A percentile compares a stretch with the other conserved stretches of the same genome.
These are phyloP conservation scores for Colletotrichum lindemuthianum DNA, from an alignment of 2,329 filamentous ascomycete species.

Conservation along the genomic window DNA sequence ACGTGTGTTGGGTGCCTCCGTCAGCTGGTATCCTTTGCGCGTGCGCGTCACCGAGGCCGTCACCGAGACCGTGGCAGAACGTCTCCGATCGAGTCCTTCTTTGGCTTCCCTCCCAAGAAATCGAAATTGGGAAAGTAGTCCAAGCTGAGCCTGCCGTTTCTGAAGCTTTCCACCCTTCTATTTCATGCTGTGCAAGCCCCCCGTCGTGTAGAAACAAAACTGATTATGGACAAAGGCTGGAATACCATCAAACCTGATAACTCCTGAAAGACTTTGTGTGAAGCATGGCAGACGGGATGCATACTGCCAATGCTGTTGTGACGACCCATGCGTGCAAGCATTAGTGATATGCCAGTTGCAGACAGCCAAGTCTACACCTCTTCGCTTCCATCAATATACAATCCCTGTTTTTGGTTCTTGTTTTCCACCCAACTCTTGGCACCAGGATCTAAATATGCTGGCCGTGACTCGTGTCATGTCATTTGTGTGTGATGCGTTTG, in stretches of 20 bases:
- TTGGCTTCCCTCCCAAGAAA: conserved; percentile 1
- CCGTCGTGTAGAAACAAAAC: conserved; percentile 27
- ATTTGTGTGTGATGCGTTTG: conserved; percentile 14
- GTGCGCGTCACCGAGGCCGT: not conserved
- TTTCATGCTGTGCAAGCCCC: conserved; percentile 31
- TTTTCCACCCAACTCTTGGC: conserved; percentile 20
- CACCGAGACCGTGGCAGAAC: not conserved
- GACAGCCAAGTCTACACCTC: conserved; percentile 10
- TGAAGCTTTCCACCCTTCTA: conserved; percentile 35
- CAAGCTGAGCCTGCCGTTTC: conserved; percentile 25
- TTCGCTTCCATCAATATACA: conserved; percentile 34
- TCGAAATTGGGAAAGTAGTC: not conserved
- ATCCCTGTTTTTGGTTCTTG: conserved; percentile 23
- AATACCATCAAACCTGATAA: conserved; percentile 32
- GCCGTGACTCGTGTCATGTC: conserved; percentile 30
- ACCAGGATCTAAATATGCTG: conserved; percentile 20
- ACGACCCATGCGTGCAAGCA: conserved; percentile 23
- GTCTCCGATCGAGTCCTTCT: conserved; percentile 4
- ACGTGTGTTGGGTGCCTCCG: conserved; percentile 8
- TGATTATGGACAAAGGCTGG: conserved; percentile 35
- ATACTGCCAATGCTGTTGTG: conserved; percentile 28
- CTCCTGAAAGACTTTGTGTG: conserved; percentile 29
- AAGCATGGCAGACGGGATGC: conserved; percentile 6
- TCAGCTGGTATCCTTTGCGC: conserved; percentile 22
- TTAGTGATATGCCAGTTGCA: conserved; percentile 29